phyloP scores from a whole-genome alignment of 1,284 basidiomycete genomes.

The Apiotrichum domesticum region DNA sequence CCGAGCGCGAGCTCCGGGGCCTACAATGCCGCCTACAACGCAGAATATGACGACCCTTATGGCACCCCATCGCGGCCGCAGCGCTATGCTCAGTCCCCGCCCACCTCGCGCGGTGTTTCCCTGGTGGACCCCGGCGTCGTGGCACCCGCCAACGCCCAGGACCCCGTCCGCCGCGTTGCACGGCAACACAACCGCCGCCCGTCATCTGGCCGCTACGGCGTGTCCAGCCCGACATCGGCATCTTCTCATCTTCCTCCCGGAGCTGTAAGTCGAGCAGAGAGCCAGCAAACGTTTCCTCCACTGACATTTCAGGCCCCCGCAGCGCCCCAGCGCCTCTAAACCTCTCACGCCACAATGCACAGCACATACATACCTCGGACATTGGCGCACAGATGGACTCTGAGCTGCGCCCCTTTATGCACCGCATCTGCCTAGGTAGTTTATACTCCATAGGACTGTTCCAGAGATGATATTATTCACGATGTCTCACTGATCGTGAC shows the following conservation, averaged over 20 bases:
- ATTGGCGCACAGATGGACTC: not conserved
- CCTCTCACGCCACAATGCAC: not conserved
- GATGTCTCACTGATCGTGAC: not conserved
- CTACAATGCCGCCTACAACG: constrained; percentile 6
- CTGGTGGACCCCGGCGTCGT: constrained; percentile 73
- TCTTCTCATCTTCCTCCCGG: constrained; percentile 20
- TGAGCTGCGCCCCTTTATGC: not conserved
- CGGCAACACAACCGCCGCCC: constrained; percentile 25
- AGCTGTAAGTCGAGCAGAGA: not conserved
- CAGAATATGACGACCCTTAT: constrained; percentile 19
- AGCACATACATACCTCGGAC: not conserved
- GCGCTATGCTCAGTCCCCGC: constrained; percentile 16
- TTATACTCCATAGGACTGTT: not conserved
- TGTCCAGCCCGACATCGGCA: constrained; percentile 12
- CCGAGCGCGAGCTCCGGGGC: constrained; percentile 23
- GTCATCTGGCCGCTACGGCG: constrained; percentile 19
- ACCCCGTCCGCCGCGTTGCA: constrained; percentile 40
- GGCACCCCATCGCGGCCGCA: constrained; percentile 4
- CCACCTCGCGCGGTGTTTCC: constrained; percentile 59
- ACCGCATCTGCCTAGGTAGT: not conserved
- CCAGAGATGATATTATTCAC: constrained; percentile 1
- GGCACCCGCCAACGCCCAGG: constrained; percentile 56
- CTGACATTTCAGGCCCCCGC: too few species aligned
- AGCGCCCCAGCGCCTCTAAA: too few species aligned
- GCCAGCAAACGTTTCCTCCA: too few species aligned